Percentiles rank a stretch among this genome's conserved stretches.
Evolutionary conservation across 2,329 filamentous ascomycete genomes (phyloP).

Genomic region (Fusarium transvaalense): DNA sequence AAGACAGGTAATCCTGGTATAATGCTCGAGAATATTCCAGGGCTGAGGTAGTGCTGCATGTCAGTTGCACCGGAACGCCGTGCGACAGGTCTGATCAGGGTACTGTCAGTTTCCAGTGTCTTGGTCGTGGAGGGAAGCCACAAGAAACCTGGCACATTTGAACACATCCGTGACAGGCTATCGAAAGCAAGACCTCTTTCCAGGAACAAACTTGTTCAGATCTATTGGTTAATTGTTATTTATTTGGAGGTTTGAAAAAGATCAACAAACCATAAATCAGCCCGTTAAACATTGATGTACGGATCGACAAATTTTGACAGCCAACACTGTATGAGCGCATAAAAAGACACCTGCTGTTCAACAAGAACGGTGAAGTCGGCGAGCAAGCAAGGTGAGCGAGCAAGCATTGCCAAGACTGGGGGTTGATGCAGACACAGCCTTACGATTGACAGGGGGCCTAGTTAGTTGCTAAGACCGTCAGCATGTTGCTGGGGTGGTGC

Average conservation of each 20-base stretch:
- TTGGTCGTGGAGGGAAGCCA: slow-evolving; percentile 41
- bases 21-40: slow-evolving; percentile 13
- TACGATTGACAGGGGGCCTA: slow-evolving; percentile 39
- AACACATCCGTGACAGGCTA: slow-evolving; percentile 13
- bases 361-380: slow-evolving; percentile 14
- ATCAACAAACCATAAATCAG: not conserved
- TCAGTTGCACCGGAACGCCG: slow-evolving; percentile 25
- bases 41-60: slow-evolving; percentile 32
- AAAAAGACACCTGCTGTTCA: slow-evolving; percentile 8
- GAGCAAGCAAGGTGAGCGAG: slow-evolving; percentile 16
- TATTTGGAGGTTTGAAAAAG: not conserved
- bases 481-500: slow-evolving; percentile 12
- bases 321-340: not conserved
- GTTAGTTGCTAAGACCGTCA: slow-evolving; percentile 33
- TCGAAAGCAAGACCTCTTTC: not conserved
- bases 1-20: slow-evolving; percentile 16
- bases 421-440: slow-evolving; percentile 43
- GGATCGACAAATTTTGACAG: not conserved
- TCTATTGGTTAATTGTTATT: not conserved
- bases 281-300: not conserved
- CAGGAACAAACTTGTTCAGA: not conserved
- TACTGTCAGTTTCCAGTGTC: slow-evolving; percentile 40
- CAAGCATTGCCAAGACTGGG: slow-evolving; percentile 41
- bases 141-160: slow-evolving; percentile 34
- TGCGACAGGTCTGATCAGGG: slow-evolving; percentile 28